These are phyloP conservation scores for Rhododendron simsii DNA, from an alignment of 148 eudicot species.

Conservation along the genomic window DNA sequence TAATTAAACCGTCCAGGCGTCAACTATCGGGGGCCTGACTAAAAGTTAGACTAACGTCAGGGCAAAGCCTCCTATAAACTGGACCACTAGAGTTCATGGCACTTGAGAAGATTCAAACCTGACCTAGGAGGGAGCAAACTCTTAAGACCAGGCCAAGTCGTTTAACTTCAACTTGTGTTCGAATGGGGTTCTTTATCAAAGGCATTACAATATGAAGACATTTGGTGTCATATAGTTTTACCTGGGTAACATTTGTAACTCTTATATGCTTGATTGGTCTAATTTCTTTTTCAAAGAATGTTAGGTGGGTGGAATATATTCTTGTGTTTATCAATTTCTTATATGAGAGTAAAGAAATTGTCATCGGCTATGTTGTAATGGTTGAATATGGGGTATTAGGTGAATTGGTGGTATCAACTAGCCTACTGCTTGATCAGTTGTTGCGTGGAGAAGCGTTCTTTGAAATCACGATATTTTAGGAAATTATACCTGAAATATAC, in stretches of 20 bases:
- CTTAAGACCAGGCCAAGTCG: not conserved
- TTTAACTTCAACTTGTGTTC: not conserved
- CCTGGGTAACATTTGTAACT: not conserved
- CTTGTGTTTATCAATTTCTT: not conserved
- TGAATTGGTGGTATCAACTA: not conserved
- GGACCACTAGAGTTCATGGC: not conserved
- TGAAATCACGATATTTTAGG: not conserved
- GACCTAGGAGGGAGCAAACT: not conserved
- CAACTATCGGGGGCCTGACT: too few species aligned
- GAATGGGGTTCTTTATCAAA: not conserved
- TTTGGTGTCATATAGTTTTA: not conserved
- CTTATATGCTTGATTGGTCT: not conserved
- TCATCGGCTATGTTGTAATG: not conserved
- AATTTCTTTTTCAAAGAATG: not conserved
- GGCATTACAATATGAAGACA: not conserved
- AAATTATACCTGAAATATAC: too few species aligned
- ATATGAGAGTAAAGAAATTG: not conserved
- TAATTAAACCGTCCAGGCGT: too few species aligned
- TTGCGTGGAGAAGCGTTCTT: not conserved
- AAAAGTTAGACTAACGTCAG: too few species aligned
- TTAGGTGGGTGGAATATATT: not conserved
- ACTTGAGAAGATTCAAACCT: not conserved
- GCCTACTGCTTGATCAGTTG: not conserved
- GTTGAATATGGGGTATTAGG: not conserved
- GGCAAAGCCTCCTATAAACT: too few species aligned